Evolutionary conservation across 2,329 filamentous ascomycete species (phyloP), one percentile per base, ranked within the genome.

Genomic region (Ophiostoma sp.): DNA sequence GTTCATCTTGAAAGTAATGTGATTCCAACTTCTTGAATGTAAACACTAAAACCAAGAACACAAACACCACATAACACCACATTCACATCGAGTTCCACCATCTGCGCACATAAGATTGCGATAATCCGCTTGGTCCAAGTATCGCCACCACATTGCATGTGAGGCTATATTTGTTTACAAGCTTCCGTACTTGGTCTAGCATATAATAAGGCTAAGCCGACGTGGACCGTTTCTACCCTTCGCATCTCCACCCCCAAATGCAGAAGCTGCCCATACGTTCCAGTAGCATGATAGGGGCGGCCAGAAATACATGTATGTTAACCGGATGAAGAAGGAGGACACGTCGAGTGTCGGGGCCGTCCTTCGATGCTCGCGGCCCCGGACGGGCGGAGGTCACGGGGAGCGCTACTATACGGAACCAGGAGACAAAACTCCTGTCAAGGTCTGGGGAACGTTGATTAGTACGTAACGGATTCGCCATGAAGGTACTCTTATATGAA

Each of bases 131-230:
- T 60, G 55, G 27, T 11, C 55, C 12, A 9, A 38, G 42, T 38
- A 60, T 9, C 27, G 27, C 27, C 49, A 55, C 49, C n/a, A 5
- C 52, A 38, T 27, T 38, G 5, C 27, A 2, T 38, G 27, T 60
- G 55, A 6, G 27, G 38, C 49, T 55, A 60, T 60, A 18, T 16
- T 60, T 60, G 55, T 62, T 62, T 62, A 62, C 58, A 62, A 42
- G 38, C 36, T 62, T 62, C 58, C 36, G 16, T 6, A 8, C 11
- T 18, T 1, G 36, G 58, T n/a, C 58, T 62, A 62, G 58, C 6
- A n/a, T 41, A 3, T 7, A 8, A 3, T 7, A 8, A 3, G 6
- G 14, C 41, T 41, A 41, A 62, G 58, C 58, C 58, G 38, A 62
- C 38, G 38, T 14, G 38, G 58, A 41, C 58, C 58, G 58, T 41